A percentile compares a stretch with the other conserved stretches of the same genome.
Conservation (phyloP, 495 filamentous ascomycete genomes). For the Pseudomonodictys pantanalensis region DNA sequence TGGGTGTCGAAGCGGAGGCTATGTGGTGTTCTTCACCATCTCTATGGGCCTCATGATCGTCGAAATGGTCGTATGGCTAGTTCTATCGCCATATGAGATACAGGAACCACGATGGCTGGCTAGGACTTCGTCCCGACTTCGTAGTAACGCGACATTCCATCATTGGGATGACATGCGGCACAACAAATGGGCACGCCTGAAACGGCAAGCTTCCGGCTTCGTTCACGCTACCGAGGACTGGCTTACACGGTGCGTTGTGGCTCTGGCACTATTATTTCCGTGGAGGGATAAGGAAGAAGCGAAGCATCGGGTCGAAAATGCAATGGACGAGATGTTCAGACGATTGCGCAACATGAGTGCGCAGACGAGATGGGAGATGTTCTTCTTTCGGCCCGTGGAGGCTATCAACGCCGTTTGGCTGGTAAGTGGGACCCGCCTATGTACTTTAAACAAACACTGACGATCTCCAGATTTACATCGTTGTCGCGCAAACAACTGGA, state of each 20-base stretch:
- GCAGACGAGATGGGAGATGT: constrained; percentile 26
- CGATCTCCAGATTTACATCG: constrained; percentile 36
- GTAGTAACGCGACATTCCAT: constrained; percentile 24
- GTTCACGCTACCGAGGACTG: constrained; percentile 1
- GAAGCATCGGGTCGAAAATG: background rate
- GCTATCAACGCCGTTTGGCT: constrained; percentile 34
- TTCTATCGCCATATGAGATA: constrained; percentile 8
- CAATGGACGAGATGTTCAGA: background rate
- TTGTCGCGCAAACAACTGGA: constrained; percentile 41
- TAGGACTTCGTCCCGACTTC: constrained; percentile 4
- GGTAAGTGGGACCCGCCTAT: background rate
- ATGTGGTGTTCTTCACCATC: constrained; percentile 45
- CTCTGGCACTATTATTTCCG: background rate
- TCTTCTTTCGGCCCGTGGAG: constrained; percentile 35
- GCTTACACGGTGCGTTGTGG: background rate
- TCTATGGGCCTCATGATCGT: constrained; percentile 36
- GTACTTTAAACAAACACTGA: background rate
- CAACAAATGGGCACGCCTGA: background rate
- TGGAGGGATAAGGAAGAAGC: background rate
- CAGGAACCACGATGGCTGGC: constrained; percentile 12
- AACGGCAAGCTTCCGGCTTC: background rate
- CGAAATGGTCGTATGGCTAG: constrained; percentile 46
- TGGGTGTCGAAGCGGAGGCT: constrained; percentile 50
- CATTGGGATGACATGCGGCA: background rate
- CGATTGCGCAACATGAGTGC: background rate